Percentiles rank a stretch among this genome's conserved stretches.
Conservation (phyloP, 2,329 filamentous ascomycete species). For the Colletotrichum sansevieriae region DNA sequence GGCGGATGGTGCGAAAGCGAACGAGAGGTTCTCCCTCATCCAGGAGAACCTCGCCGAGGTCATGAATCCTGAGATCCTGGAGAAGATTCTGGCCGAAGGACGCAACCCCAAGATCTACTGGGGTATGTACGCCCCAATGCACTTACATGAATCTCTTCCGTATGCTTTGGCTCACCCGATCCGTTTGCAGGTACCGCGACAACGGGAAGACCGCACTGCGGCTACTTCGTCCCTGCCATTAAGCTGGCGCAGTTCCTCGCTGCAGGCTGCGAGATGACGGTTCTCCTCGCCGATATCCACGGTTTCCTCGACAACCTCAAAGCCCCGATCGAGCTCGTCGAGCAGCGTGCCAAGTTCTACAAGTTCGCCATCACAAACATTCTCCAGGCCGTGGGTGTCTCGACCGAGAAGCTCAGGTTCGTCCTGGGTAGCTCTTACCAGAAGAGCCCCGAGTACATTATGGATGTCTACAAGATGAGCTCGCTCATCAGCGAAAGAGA, state of each 20-base stretch:
- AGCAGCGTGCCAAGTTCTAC: constrained; percentile 88
- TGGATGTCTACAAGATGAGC: constrained; percentile 87
- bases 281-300: constrained; percentile 82
- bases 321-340: constrained; percentile 88
- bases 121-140: constrained; percentile 61
- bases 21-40: constrained; percentile 81
- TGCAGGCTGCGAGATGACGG: constrained; percentile 84
- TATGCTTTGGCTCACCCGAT: constrained; percentile 27
- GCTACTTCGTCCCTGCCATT: constrained; percentile 89
- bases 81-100: constrained; percentile 77
- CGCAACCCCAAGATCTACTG: constrained; percentile 86
- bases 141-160: neutral
- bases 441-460: constrained; percentile 76
- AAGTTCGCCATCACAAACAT: constrained; percentile 79
- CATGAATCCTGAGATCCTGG: constrained; percentile 86
- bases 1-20: constrained; percentile 54
- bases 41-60: constrained; percentile 84
- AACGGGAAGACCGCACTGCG: constrained; percentile 88
- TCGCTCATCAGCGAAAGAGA: constrained; percentile 81
- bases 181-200: constrained; percentile 75
- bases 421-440: constrained; percentile 90
- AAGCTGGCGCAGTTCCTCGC: constrained; percentile 91
- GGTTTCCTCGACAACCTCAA: constrained; percentile 88
- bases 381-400: constrained; percentile 82
- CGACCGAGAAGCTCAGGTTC: constrained; percentile 83